Base-by-base conservation (phyloP, 2,329 filamentous ascomycete genomes). In the Stachybotrys echinatus region DNA sequence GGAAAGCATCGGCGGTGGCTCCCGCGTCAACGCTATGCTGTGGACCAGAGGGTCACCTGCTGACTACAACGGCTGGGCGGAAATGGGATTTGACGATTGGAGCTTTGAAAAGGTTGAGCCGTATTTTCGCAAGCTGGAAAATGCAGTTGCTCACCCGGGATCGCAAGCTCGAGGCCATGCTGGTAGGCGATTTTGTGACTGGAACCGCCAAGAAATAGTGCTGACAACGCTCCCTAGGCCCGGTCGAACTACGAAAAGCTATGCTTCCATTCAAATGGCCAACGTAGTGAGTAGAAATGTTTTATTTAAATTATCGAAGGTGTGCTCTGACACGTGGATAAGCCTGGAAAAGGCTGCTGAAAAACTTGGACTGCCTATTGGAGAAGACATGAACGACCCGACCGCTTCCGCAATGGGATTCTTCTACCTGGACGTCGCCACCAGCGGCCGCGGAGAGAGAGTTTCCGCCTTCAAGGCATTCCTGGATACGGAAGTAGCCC, bases 21-120 rank as follows among this genome's bases (percentile, higher is more conserved):
- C 61, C 3, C 61, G 61, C 7, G 54, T 68, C 54, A 70, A 69
- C 50, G 64, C 53, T 6, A 57, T 65, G 55, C 49, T 68, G 19
- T 50, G 60, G 49, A 68, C 66, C 1, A 58, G 64, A 3, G 64
- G 66, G 7, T 21, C 50, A 2, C 65, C 59, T 1, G 64, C 50
- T 2, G 58, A 55, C 5, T 69, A 66, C 42, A 56, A 60, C 31
- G 49, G 47, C 6, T 70, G 66, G 65, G 57, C 62, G 0, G 53
- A 59, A 4, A 51, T 60, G 22, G 65, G 63, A 2, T 55, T 67
- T n/a, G 43, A 54, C 5, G 58, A 65, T n/a, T 70, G 67, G 67
- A 51, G 54, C 17, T 70, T 61, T 55, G 57, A 63, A 2, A 54
- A 58, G 22, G 61, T 69, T 6, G 63, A 65, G 51, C 66, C 66